These are phyloP conservation scores for Trichophaea hybrida DNA, from an alignment of 2,329 filamentous ascomycete genomes.

Conservation along the genomic window DNA sequence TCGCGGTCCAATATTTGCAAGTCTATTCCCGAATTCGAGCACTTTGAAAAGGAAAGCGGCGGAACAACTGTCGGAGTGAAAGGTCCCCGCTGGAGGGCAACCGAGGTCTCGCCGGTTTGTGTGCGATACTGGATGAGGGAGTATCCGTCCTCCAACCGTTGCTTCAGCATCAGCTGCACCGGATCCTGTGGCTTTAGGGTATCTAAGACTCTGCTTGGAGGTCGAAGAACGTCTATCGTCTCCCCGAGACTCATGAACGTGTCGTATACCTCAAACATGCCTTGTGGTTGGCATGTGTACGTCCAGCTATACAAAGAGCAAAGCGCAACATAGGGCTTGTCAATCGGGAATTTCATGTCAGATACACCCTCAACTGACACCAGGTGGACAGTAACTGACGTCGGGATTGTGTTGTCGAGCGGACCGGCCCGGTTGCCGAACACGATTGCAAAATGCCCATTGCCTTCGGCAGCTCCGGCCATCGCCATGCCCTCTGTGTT, in stretches of 20 bases:
- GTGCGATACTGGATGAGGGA: slow-evolving; percentile 30
- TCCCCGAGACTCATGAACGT: slow-evolving; percentile 28
- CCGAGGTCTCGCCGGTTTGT: slow-evolving; percentile 33
- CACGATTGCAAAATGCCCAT: slow-evolving; percentile 30
- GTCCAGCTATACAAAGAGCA: slow-evolving; percentile 34
- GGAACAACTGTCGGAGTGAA: slow-evolving; percentile 29
- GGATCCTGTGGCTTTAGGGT: not conserved
- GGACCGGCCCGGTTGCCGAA: slow-evolving; percentile 31
- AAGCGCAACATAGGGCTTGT: slow-evolving; percentile 28
- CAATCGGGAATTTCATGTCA: slow-evolving; percentile 24
- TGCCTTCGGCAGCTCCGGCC: slow-evolving; percentile 29
- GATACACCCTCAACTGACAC: slow-evolving; percentile 32
- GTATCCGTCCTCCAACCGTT: slow-evolving; percentile 32
- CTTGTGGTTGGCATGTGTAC: slow-evolving; percentile 31
- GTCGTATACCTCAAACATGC: slow-evolving; percentile 30
- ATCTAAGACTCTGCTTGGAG: not conserved
- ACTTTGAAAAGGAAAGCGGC: not conserved
- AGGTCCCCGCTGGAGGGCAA: slow-evolving; percentile 32
- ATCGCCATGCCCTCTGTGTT: slow-evolving; percentile 32
- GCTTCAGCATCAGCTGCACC: slow-evolving; percentile 5
- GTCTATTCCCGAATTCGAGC: slow-evolving; percentile 29
- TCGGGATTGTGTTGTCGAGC: slow-evolving; percentile 25
- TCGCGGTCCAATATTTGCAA: slow-evolving; percentile 33
- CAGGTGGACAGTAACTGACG: slow-evolving; percentile 30
- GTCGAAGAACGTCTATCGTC: slow-evolving; percentile 6